phyloP scores from a whole-genome alignment of 768 basidiomycete species.

The Mycena maculata region DNA sequence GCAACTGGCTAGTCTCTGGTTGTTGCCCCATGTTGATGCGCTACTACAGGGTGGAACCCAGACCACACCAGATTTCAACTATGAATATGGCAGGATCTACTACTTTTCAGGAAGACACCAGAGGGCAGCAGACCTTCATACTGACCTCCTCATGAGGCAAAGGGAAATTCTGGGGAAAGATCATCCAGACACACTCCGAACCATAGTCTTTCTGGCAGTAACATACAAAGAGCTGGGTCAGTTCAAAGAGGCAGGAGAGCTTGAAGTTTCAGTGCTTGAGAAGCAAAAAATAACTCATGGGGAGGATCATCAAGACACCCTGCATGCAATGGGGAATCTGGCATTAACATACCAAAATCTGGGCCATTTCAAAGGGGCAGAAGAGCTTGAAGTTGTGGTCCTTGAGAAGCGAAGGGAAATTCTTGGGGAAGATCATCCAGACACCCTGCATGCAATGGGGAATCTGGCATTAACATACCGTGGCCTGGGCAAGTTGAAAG shows the following conservation, averaged over 20 bases:
- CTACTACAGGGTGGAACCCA: too few relatives aligned
- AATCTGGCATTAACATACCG: too few relatives aligned
- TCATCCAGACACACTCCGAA: not conserved
- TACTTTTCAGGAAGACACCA: not conserved
- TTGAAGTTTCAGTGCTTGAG: not conserved
- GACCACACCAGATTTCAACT: too few relatives aligned
- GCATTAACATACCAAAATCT: not conserved
- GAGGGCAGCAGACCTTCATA: not conserved
- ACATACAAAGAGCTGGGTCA: not conserved
- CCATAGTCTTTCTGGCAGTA: not conserved
- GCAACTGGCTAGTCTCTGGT: too few relatives aligned
- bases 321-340: too few relatives aligned
- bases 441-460: too few relatives aligned
- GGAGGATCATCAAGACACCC: not conserved
- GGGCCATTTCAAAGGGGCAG: too few relatives aligned
- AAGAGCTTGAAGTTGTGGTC: not conserved
- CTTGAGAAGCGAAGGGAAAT: too few relatives aligned
- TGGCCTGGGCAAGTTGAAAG: too few relatives aligned
- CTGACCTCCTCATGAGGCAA: not conserved
- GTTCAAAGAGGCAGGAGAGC: not conserved
- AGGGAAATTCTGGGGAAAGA: not conserved
- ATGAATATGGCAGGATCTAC: too few relatives aligned
- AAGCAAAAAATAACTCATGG: not conserved
- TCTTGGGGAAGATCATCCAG: too few relatives aligned
- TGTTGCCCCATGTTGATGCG: too few relatives aligned